These are phyloP conservation scores for Aspergillus fructus DNA, from an alignment of 2,329 filamentous ascomycete species.

Conservation along the genomic window DNA sequence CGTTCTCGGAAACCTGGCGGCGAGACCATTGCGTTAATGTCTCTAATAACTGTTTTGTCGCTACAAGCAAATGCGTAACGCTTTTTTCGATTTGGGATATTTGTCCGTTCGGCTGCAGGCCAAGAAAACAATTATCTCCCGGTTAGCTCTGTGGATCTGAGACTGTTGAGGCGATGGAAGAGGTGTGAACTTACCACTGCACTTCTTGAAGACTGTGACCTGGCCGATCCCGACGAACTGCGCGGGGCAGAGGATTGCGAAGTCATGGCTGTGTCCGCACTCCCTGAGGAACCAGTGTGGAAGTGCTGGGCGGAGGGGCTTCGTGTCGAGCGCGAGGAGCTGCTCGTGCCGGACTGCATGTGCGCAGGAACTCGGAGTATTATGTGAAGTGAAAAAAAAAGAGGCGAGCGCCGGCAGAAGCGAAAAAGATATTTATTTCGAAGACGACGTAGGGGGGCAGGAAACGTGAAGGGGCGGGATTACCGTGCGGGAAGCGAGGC, in stretches of 20 bases:
- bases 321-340: constrained; percentile 47
- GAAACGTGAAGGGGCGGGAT: constrained; percentile 12
- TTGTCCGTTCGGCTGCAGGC: constrained; percentile 63
- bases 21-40: constrained; percentile 98
- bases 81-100: constrained; percentile 98
- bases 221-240: constrained; percentile 64
- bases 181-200: constrained; percentile 56
- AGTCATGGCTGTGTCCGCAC: constrained; percentile 48
- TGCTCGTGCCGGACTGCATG: constrained; percentile 24
- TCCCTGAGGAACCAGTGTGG: constrained; percentile 40
- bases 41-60: constrained; percentile 95
- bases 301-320: constrained; percentile 38
- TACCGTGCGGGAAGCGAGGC: constrained; percentile 11
- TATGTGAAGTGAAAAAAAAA: background rate
- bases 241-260: constrained; percentile 61
- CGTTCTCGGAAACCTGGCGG: constrained; percentile 82
- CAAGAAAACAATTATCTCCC: background rate
- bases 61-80: constrained; percentile 94
- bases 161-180: background rate
- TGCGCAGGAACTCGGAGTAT: constrained; percentile 9
- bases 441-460: constrained; percentile 14
- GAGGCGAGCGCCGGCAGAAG: background rate
- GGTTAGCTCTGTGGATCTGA: background rate
- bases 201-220: constrained; percentile 57
- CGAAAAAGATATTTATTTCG: constrained; percentile 5